Evolutionary conservation across 2,329 filamentous ascomycete species (phyloP).

Genomic region (Pseudogymnoascus verrucosus): DNA sequence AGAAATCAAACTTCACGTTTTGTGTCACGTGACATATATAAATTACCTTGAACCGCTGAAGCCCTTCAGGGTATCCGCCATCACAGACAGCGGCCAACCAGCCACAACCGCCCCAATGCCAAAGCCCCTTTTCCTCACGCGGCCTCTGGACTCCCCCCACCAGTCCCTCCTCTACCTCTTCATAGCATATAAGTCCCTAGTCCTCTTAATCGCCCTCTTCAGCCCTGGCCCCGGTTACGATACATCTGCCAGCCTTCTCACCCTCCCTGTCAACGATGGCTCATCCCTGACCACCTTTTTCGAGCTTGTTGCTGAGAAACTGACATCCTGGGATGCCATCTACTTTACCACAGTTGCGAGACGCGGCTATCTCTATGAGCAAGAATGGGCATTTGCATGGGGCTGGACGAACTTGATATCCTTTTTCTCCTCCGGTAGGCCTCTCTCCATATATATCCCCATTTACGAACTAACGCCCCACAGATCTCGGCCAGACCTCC

Average conservation of each 20-base stretch:
- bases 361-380: slow-evolving; percentile 64
- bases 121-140: background rate
- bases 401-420: slow-evolving; percentile 37
- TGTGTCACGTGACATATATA: background rate
- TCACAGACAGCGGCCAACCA: slow-evolving; percentile 1
- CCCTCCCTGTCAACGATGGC: slow-evolving; percentile 20
- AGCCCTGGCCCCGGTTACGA: slow-evolving; percentile 60
- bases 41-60: background rate
- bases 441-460: background rate
- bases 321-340: slow-evolving; percentile 74
- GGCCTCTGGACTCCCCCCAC: background rate
- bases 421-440: slow-evolving; percentile 20
- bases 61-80: background rate
- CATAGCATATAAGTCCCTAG: slow-evolving; percentile 53
- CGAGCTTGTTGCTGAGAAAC: slow-evolving; percentile 30
- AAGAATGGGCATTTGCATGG: slow-evolving; percentile 77
- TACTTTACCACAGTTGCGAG: slow-evolving; percentile 61
- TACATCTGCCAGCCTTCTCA: slow-evolving; percentile 58
- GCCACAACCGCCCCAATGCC: background rate
- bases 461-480: background rate
- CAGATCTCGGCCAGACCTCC: background rate
- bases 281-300: slow-evolving; percentile 10
- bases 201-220: slow-evolving; percentile 54
- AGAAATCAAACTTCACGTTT: background rate
- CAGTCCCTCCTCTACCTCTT: background rate